phyloP scores from a whole-genome alignment of 148 eudicot genomes.

The Limonium bicolor region DNA sequence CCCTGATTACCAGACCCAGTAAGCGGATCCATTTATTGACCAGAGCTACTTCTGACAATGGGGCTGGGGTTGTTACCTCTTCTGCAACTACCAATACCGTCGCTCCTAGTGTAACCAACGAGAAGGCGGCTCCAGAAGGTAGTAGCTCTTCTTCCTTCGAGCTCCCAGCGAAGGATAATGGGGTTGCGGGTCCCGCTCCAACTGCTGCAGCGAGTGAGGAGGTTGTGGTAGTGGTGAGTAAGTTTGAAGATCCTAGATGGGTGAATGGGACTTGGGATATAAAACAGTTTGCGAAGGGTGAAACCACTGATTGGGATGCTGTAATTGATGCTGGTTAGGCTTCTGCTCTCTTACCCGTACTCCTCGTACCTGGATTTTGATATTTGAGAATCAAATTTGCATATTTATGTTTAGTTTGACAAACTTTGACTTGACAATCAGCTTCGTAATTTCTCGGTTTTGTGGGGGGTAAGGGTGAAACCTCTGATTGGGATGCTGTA shows the following conservation, averaged over 20 bases:
- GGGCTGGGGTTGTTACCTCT: conserved; percentile 1
- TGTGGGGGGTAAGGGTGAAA: conserved; percentile 39
- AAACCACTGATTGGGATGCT: conserved; percentile 50
- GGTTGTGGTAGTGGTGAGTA: conserved; percentile 8
- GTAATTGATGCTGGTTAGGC: conserved; percentile 59
- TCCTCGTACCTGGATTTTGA: too few species aligned
- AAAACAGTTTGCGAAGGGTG: conserved; percentile 39
- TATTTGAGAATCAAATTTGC: too few species aligned
- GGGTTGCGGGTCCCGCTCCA: background rate
- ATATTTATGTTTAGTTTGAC: too few species aligned
- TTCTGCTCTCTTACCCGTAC: background rate
- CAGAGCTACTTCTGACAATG: background rate
- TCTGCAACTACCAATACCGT: background rate
- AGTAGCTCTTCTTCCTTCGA: background rate
- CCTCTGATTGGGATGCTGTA: conserved; percentile 54
- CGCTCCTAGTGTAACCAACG: too few species aligned
- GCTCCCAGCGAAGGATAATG: too few species aligned
- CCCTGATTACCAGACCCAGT: background rate
- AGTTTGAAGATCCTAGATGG: conserved; percentile 39
- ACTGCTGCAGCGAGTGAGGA: conserved; percentile 5
- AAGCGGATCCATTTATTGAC: background rate
- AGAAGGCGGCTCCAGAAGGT: conserved; percentile 1
- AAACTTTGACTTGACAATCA: too few species aligned
- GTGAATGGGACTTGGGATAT: conserved; percentile 59
- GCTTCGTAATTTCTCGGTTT: too few species aligned